Percentiles rank a stretch among this genome's conserved stretches.
Evolutionary conservation across 805 yeast species (phyloP).

Genomic region (Metschnikowia peoriensis): DNA sequence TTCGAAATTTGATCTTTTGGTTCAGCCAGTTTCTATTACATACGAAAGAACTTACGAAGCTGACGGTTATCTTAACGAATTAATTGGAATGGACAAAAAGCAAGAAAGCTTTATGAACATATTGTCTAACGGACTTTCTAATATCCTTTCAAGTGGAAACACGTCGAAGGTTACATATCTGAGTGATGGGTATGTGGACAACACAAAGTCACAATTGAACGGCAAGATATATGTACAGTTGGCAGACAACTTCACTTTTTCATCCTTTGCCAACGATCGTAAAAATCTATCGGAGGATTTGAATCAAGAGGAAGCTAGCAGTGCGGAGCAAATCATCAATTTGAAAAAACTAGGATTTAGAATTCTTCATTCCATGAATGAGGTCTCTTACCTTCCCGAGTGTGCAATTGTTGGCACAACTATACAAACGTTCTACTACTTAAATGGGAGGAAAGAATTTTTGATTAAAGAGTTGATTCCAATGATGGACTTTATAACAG

Average conservation of each 20-base stretch:
- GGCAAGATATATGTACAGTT: conserved; percentile 39
- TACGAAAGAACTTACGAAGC: conserved; percentile 60
- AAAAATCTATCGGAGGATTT: conserved; percentile 11
- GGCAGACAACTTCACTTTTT: conserved; percentile 31
- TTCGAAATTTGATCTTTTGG: conserved; percentile 29
- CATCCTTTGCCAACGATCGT: conserved; percentile 25
- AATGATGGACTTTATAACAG: conserved; percentile 26
- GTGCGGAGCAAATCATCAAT: conserved; percentile 27
- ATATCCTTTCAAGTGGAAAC: conserved; percentile 22
- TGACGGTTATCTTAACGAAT: conserved; percentile 53
- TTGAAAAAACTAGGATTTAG: conserved; percentile 54
- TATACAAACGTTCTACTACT: conserved; percentile 34
- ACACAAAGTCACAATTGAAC: conserved; percentile 24
- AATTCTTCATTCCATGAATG: conserved; percentile 51
- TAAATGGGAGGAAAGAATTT: conserved; percentile 17
- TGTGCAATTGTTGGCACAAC: conserved; percentile 51
- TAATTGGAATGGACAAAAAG: conserved; percentile 55
- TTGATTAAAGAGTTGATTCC: conserved; percentile 28
- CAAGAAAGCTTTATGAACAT: conserved; percentile 48
- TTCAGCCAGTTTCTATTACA: conserved; percentile 57
- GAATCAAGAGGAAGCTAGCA: conserved; percentile 18
- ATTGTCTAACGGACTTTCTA: conserved; percentile 33
- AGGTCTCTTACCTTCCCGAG: conserved; percentile 50
- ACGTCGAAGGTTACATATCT: conserved; percentile 1
- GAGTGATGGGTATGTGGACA: conserved; percentile 30